Evolutionary conservation across 495 filamentous ascomycete genomes (phyloP).

Genomic region (Apodospora peruviana): DNA sequence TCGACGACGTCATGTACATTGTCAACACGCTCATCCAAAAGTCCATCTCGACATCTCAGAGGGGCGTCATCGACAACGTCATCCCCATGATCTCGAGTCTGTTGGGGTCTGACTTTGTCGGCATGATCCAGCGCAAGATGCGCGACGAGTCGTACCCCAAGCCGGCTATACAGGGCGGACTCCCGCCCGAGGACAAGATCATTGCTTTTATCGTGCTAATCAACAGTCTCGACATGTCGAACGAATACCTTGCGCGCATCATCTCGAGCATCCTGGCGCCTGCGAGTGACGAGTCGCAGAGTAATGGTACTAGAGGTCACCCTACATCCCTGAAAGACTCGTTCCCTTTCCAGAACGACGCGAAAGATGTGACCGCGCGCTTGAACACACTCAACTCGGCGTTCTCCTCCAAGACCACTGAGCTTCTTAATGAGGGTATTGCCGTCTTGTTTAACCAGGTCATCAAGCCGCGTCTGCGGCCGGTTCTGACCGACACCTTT

Average conservation of each 20-base stretch:
- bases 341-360: constrained; percentile 76
- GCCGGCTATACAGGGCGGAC: constrained; percentile 62
- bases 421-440: constrained; percentile 77
- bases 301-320: constrained; percentile 2
- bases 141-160: constrained; percentile 88
- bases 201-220: constrained; percentile 85
- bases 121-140: constrained; percentile 97
- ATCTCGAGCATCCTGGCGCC: constrained; percentile 58
- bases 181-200: constrained; percentile 78
- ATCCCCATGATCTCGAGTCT: constrained; percentile 76
- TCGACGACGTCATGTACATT: constrained; percentile 99
- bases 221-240: constrained; percentile 87
- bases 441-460: constrained; percentile 83
- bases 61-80: constrained; percentile 65
- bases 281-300: constrained; percentile 20
- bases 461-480: constrained; percentile 78
- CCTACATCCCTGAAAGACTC: constrained; percentile 48
- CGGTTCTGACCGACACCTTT: constrained; percentile 81
- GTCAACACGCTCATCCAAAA: constrained; percentile 86
- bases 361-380: constrained; percentile 56
- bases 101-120: constrained; percentile 88
- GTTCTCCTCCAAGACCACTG: constrained; percentile 70
- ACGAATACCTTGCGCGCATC: constrained; percentile 85
- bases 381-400: constrained; percentile 63
- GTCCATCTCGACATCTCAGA: constrained; percentile 78